Base-by-base conservation (phyloP, 2,329 filamentous ascomycete genomes). In the Xylariaceae sp. region DNA sequence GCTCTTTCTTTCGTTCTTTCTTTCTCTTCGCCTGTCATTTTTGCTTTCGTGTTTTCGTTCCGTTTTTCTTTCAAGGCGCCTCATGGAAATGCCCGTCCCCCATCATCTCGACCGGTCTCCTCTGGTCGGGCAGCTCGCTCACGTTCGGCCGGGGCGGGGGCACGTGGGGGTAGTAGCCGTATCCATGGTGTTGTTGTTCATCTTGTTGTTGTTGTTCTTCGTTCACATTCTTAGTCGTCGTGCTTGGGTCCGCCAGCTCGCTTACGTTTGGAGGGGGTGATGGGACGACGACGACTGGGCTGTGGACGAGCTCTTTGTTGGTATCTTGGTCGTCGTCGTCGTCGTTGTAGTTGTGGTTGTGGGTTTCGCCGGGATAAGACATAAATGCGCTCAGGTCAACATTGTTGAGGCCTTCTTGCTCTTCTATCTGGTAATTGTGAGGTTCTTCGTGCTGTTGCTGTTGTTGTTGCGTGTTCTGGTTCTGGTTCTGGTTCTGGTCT, bases 1-100 rank as follows among this genome's bases (percentile, higher is more conserved):
- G n/a, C n/a, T n/a, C n/a, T n/a, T 24, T 24, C 6, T 7, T 24
- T 24, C 11, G 21, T 6, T 24, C 6, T 24, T 24, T 6, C 21
- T 7, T 11, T 11, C 7, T 24, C 11, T 24, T 11, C 21, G 21
- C 21, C 21, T 24, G 21, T 24, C 21, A 24, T 24, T 24, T 24
- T 6, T 24, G 11, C 11, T 24, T 6, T 11, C 6, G 7, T 11
- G 21, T 24, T 24, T 24, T 11, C 21, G 21, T 11, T 11, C 11
- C 7, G 6, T 11, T 7, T 24, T 24, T 24, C 21, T 24, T 6
- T 51, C 37, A 55, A 17, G 51, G 52, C 15, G 30, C 42, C 31
- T 59, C 57, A 26, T 45, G 50, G 33, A 54, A 55, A n/a, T 61
- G 57, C 1, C 57, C 58, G 38, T 63, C 59, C 1, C 57, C 62